Evolutionary conservation across 106 monocot genomes (phyloP), one percentile per base, ranked within the genome.

Genomic region (Triglochin maritima): DNA sequence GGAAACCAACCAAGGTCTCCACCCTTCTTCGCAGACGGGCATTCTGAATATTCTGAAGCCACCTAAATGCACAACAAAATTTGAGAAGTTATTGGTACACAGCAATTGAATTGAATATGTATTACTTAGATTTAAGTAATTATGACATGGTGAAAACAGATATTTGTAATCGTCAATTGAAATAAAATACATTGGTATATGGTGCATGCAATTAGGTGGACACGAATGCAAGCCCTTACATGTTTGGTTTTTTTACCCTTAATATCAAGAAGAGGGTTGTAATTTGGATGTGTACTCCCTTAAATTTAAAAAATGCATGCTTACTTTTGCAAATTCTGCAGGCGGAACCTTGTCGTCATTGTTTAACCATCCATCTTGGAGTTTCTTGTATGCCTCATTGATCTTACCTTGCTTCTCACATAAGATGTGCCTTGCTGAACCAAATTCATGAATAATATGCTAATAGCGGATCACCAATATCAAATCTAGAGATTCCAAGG

Each of bases 1-100:
- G 96, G 96, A 67, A 96, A 96, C 96, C 96, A 96, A n/a, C 96
- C 96, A 63, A 96, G 91, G 57, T 96, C 96, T 79, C 91, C 96
- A 46, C 96, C 96, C 77, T 96, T 96, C 83, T 96, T 96, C 12
- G 79, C 96, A 10, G 96, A 96, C 56, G 96, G 96, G 58, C 96
- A 96, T 79, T 96, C 96, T 41, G 96, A 96, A 70, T 80, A 96
- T 54, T 96, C 96, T 51, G 81, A 70, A 49, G 96, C 96, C 46
- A 96, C 44, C 96, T 96, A 64, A 61, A 73, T 64, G 29, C 29
- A 57, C 44, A 61, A 4, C 59, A 42, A 44, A 13, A 29, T 14
- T 61, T 61, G 29, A 29, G 29, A 29, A 29, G 29, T 29, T 29
- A 29, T 29, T 29, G 29, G 29, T 29, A 29, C 29, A 0, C 29